phyloP scores from a whole-genome alignment of 768 basidiomycete species.

The Chalciporus sphaerocephalus region DNA sequence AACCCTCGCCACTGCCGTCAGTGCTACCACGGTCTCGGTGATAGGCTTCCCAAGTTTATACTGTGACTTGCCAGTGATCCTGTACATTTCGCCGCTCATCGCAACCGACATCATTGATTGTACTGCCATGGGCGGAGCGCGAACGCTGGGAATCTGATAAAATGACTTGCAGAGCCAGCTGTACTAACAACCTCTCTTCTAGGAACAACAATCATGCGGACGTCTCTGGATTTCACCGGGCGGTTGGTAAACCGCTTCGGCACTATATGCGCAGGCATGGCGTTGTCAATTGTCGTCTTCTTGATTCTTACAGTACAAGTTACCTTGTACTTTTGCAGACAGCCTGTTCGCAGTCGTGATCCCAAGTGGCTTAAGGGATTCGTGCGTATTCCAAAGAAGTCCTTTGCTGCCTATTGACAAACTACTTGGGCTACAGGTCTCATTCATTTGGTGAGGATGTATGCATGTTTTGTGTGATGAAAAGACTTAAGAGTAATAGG shows the following conservation, averaged over 20 bases:
- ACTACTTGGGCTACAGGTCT: conserved; percentile 8
- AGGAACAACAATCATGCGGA: conserved; percentile 7
- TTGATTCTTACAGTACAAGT: conserved; percentile 22
- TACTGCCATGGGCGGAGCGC: neutral
- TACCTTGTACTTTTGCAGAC: conserved; percentile 20
- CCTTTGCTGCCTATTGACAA: neutral
- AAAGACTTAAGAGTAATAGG: conserved; percentile 14
- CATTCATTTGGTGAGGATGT: conserved; percentile 20
- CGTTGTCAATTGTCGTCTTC: conserved; percentile 13
- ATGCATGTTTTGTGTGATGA: neutral
- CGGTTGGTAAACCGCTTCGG: neutral
- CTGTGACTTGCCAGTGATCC: no score
- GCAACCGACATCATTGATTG: neutral
- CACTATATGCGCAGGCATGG: conserved; percentile 12
- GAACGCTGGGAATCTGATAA: neutral
- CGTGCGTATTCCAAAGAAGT: conserved; percentile 7
- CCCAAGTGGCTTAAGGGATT: conserved; percentile 20
- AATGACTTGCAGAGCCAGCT: neutral
- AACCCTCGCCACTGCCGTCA: no score
- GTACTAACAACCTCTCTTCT: neutral
- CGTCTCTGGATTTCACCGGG: conserved; percentile 1
- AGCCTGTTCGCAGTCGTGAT: conserved; percentile 13
- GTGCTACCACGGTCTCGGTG: no score
- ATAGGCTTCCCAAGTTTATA: no score
- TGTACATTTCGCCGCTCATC: no score